Conservation (phyloP, 495 filamentous ascomycete genomes). For the Podospora pseudocomata region DNA sequence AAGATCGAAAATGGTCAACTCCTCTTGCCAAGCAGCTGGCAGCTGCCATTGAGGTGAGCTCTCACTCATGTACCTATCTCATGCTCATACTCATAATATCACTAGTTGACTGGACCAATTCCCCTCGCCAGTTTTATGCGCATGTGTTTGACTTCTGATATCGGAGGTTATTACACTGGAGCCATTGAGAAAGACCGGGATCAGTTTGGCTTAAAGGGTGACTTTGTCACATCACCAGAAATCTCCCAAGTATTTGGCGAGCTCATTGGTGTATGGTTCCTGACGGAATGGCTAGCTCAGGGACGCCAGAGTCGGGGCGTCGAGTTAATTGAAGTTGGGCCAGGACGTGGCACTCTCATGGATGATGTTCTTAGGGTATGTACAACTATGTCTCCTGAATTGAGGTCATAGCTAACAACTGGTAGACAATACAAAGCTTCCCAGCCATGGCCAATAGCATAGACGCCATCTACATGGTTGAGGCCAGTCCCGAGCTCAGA, state of each 20-base stretch:
- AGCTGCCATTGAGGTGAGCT: conserved; percentile 71
- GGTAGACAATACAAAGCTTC: conserved; percentile 79
- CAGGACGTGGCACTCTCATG: conserved; percentile 94
- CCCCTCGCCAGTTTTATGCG: conserved; percentile 95
- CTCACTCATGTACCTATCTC: neutral
- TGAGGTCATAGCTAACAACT: neutral
- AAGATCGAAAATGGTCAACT: conserved; percentile 70
- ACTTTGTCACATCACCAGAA: conserved; percentile 95
- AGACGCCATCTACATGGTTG: conserved; percentile 84
- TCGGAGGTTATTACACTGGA: conserved; percentile 93
- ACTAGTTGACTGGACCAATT: conserved; percentile 76
- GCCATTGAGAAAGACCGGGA: conserved; percentile 59
- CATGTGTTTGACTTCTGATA: conserved; percentile 87
- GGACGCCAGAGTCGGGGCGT: conserved; percentile 66
- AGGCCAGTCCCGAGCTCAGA: conserved; percentile 75
- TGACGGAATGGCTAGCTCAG: conserved; percentile 94
- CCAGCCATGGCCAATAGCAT: conserved; percentile 70
- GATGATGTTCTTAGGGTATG: conserved; percentile 88
- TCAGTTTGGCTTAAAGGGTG: conserved; percentile 84
- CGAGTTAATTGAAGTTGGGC: conserved; percentile 88
- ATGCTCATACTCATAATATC: conserved; percentile 3
- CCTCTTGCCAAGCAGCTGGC: conserved; percentile 80
- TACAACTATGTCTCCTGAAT: neutral
- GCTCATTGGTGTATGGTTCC: conserved; percentile 87
- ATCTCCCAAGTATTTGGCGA: conserved; percentile 98